Evolutionary conservation across 495 filamentous ascomycete genomes (phyloP), one percentile per base, ranked within the genome.

Genomic region (Neurospora tetrasperma): DNA sequence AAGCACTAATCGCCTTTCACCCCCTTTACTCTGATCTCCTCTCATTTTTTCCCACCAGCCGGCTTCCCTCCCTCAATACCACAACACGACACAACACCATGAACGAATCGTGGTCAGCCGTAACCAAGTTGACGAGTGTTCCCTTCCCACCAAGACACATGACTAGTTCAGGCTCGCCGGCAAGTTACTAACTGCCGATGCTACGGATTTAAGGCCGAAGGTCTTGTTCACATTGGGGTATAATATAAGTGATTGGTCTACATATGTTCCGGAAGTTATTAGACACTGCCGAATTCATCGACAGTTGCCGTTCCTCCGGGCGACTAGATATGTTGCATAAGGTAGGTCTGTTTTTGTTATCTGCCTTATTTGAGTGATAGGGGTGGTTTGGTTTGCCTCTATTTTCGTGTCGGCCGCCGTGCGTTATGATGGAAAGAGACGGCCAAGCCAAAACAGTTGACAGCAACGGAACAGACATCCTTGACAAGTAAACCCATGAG

Each of bases 271-370:
- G 69, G 68, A 42, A 73, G 76, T 82, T 78, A 83, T 82, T 83
- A 71, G 73, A 74, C 74, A 77, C 79, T 83, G 78, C 81, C 79
- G 76, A 73, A 76, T 82, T 81, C 70, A 79, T 79, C 70, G 38
- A 78, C 76, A 80, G 75, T 78, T 82, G 82, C 79, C 81, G 81
- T 80, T 74, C 75, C 75, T 83, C 82, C 82, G 83, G 76, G 71
- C 40, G 44, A 39, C 20, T 54, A 70, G 71, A 48, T 48, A 71
- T 18, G 70, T 48, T n/a, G 2, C 14, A 70, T 5, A 38, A 38
- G 5, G 11, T 4, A 39, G 4, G 69, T 46, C 1, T 46, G 7
- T 35, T 59, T 73, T 69, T 2, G 69, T 73, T 38, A 12, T 38
- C 69, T 72, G 23, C 41, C 46, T 43, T 31, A 31, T 71, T 44